Evolutionary conservation across 306 rosid species (phyloP).

Genomic region (Pyrus communis): DNA sequence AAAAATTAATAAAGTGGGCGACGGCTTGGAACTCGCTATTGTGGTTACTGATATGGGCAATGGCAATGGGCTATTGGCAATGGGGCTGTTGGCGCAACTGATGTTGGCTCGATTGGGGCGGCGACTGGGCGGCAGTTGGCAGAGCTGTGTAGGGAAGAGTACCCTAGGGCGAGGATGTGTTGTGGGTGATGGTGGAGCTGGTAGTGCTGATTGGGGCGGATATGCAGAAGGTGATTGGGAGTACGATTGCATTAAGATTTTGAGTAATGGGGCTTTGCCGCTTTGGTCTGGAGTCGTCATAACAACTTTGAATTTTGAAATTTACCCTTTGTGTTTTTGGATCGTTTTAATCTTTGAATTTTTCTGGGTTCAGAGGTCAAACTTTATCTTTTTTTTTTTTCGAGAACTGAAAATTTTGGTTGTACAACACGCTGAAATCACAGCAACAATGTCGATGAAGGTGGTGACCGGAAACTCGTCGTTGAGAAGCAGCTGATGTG

Average conservation of each 20-base stretch:
- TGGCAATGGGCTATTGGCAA: constrained; percentile 13
- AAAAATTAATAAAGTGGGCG: constrained; percentile 22
- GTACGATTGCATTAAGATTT: constrained; percentile 85
- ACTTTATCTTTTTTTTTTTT: no score
- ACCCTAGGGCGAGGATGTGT: constrained; percentile 71
- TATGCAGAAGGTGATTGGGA: constrained; percentile 92
- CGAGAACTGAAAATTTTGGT: no score
- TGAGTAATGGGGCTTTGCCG: constrained; percentile 64
- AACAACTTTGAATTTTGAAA: constrained; percentile 43
- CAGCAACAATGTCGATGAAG: no score
- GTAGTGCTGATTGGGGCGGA: constrained; percentile 79
- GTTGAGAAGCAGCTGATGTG: no score
- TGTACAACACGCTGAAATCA: no score
- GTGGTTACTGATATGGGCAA: constrained; percentile 91
- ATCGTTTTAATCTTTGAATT: background rate
- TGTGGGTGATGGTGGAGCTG: constrained; percentile 88
- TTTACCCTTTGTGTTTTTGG: background rate
- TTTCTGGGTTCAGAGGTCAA: no score
- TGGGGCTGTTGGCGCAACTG: constrained; percentile 83
- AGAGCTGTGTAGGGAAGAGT: constrained; percentile 86
- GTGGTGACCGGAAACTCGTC: no score
- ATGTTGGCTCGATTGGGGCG: constrained; percentile 70
- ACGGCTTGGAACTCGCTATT: constrained; percentile 80
- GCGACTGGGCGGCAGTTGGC: constrained; percentile 87
- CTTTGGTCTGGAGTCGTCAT: constrained; percentile 87